Evolutionary conservation across 305 asterid genomes (phyloP), one percentile per base, ranked within the genome.

Genomic region (Solanum hybrid): DNA sequence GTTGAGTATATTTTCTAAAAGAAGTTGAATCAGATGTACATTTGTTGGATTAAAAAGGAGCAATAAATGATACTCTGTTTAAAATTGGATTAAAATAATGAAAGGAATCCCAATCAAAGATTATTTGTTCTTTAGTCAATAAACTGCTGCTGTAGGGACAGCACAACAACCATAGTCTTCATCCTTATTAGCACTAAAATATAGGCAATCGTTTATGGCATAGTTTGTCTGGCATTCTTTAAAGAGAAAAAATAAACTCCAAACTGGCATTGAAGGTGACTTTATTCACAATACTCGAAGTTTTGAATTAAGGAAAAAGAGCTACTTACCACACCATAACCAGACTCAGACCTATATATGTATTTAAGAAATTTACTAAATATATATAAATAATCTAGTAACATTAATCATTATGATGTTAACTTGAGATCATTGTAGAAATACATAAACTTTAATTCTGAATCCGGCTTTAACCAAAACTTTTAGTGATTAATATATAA

Each of bases 111-210:
- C 39, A 51, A 83, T 83, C 72, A 31, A 83, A 83, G 75, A 22
- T 14, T 84, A 29, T 83, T 83, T 45, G 29, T 83, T 45, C 29
- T 83, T 45, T 83, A 83, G 88, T 84, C 88, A 51, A 84, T 41
- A 89, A 90, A 88, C 86, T 68, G 34, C 81, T 82, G 33, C 89
- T 75, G 91, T 77, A 90, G 91, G 24, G 94, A 93, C 95, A 90
- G 91, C 89, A 13, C 91, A 88, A 93, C 93, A 13, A 34, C 65
- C 89, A 79, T 20, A 37, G 57, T 84, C 24, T 1, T 84, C 75
- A 51, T 29, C 76, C 4, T 45, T 29, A 45, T 45, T 45, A 10
- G 75, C 75, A 45, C 88, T 15, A 83, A 83, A 83, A 29, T 41
- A 27, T 45, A 29, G 39, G 39, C 37, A 51, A 83, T 70, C 4